Evolutionary conservation across 2,329 filamentous ascomycete genomes (phyloP).

Genomic region (Ilyonectria sp.): DNA sequence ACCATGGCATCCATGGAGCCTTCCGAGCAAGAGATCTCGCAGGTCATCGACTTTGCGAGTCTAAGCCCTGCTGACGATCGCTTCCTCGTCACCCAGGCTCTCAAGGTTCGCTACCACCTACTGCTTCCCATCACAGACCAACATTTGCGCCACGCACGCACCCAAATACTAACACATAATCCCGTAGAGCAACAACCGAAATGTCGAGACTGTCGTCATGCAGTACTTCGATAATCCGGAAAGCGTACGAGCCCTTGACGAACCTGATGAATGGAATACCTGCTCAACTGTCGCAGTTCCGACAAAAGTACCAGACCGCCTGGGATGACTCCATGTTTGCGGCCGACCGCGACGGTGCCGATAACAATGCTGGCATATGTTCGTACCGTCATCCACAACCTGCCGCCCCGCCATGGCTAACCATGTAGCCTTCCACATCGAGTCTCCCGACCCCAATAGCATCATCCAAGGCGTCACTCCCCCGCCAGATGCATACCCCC

Average conservation of each 20-base stretch:
- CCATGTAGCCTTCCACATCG: slow-evolving; percentile 68
- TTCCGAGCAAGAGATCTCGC: slow-evolving; percentile 54
- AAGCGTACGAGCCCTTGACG: slow-evolving; percentile 45
- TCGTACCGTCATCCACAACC: slow-evolving; percentile 36
- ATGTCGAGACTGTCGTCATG: slow-evolving; percentile 64
- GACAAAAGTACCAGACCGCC: slow-evolving; percentile 59
- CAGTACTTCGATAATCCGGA: slow-evolving; percentile 67
- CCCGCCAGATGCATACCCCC: slow-evolving; percentile 57
- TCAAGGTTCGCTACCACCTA: slow-evolving; percentile 54
- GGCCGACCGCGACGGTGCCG: slow-evolving; percentile 66
- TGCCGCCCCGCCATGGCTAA: slow-evolving; percentile 41
- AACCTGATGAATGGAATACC: slow-evolving; percentile 17
- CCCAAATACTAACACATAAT: slow-evolving; percentile 8
- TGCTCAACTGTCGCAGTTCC: slow-evolving; percentile 56
- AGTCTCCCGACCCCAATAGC: slow-evolving; percentile 63
- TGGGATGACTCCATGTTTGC: slow-evolving; percentile 72
- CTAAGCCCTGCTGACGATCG: slow-evolving; percentile 56
- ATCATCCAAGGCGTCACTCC: slow-evolving; percentile 62
- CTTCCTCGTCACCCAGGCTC: slow-evolving; percentile 57
- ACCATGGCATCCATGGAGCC: slow-evolving; percentile 55
- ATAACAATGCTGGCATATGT: slow-evolving; percentile 62
- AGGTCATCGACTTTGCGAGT: slow-evolving; percentile 60
- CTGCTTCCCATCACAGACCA: background rate
- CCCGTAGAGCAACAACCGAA: slow-evolving; percentile 59
- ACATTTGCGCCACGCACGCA: background rate